Conservation (phyloP, 768 basidiomycete species). For the Russula sp. region DNA sequence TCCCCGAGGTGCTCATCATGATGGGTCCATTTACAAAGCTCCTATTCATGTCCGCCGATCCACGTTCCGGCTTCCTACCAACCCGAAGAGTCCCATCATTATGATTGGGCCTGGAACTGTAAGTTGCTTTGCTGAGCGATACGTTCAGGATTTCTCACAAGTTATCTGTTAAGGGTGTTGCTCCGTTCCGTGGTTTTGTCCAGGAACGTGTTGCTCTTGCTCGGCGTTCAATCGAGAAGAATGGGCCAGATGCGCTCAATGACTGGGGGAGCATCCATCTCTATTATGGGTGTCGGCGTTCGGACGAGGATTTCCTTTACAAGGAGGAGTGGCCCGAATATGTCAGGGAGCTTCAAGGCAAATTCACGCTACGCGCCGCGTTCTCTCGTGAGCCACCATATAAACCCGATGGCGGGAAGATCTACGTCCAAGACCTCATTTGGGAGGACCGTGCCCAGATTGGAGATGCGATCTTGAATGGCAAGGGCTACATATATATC, state of each 20-base stretch:
- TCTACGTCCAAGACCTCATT: conserved; percentile 97
- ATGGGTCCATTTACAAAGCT: conserved; percentile 66
- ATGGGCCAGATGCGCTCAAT: conserved; percentile 83
- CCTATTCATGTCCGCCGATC: conserved; percentile 94
- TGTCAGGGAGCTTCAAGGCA: conserved; percentile 78
- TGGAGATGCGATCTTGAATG: conserved; percentile 83
- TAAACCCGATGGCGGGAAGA: conserved; percentile 88
- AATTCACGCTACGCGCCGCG: conserved; percentile 82
- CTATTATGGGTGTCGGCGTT: conserved; percentile 93
- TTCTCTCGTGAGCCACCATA: conserved; percentile 86
- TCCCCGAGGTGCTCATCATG: conserved; percentile 79
- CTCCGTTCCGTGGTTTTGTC: conserved; percentile 98
- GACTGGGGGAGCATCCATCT: conserved; percentile 95
- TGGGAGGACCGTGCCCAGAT: conserved; percentile 83
- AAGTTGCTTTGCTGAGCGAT: conserved; percentile 33
- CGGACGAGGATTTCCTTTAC: conserved; percentile 89
- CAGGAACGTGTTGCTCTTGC: conserved; percentile 97
- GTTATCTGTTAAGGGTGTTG: conserved; percentile 67
- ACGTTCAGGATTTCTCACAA: conserved; percentile 15
- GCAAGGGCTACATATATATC: conserved; percentile 96
- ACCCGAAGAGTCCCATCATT: conserved; percentile 96
- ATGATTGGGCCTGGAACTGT: conserved; percentile 99
- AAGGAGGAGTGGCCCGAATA: conserved; percentile 93
- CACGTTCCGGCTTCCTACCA: conserved; percentile 95
- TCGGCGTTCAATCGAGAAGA: conserved; percentile 91